Evolutionary conservation across 257 asterid species (phyloP), one percentile per base, ranked within the genome.

Genomic region (Orobanche coerulescens): DNA sequence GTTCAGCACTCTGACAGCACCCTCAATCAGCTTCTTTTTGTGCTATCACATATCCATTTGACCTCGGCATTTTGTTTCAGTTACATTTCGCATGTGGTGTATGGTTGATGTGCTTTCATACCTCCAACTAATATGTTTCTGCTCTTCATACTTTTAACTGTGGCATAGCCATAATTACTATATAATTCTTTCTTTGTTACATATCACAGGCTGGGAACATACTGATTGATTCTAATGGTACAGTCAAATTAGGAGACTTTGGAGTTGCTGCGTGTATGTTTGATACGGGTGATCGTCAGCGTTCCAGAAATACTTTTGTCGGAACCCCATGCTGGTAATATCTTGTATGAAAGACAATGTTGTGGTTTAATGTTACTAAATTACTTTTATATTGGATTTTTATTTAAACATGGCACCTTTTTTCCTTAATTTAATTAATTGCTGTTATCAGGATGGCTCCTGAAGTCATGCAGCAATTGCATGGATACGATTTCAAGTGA

Each of bases 281-380:
- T 80, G 99, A 93, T 61, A 70, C 90, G 49, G 99, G 99, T 67
- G 97, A 93, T 75, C 91, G 99, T 51, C 97, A 93, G 61, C 96
- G 95, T 64, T 80, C 99, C 39, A 84, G 99, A 77, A 93, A 89
- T 76, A 93, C 99, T 53, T 93, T 93, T 70, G 99, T 93, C 36
- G 99, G 99, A 72, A 93, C 97, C 50, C 99, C 99, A 30, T 93
- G 99, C 83, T 93, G 99, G 99, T 93, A 78, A 55, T 75, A 24
- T 59, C 66, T 46, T 10, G 39, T 64, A 18, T 22, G 25, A 69
- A 46, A 54, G 60, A 37, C 24, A 51, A 50, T 49, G 3, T 55
- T 68, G 6, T 68, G 11, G 12, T 50, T 53, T 34, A 31, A 20
- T 5, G 61, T 19, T 11, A 22, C 49, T 1, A 44, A n/a, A 34